Base-by-base conservation (phyloP, 305 asterid species). In the Solanum hybrid region DNA sequence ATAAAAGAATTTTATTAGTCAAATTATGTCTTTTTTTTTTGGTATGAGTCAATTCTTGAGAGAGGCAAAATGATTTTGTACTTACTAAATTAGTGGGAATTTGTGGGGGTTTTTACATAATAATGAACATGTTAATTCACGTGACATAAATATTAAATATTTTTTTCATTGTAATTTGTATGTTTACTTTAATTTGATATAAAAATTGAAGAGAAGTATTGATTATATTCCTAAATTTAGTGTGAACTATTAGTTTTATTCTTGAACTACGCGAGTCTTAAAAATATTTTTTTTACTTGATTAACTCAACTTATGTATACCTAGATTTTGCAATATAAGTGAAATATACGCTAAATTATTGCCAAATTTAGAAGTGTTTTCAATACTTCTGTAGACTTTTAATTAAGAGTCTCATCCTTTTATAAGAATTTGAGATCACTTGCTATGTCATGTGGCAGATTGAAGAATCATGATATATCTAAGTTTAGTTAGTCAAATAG, bases 331-430 rank as follows among this genome's bases (percentile, higher is more conserved):
- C 4, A 16, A 16, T 51, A 57, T 1, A 8, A 57, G 2, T 57
- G 8, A 57, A 57, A 57, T 57, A 18, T 6, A 57, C 0, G 1
- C 4, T 57, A 57, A 18, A 16, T 57, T 57, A 1, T 57, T 57
- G 4, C 2, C 9, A 57, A 57, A 6, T 57, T 18, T 57, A 57
- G 69, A 57, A 3, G 69, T 18, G 4, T 57, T 42, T 42, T 57
- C 0, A 3, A 18, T 0, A 57, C 1, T 16, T 6, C 0, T 6
- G 0, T 16, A 0, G 67, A 5, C 0, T 2, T 51, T 18, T 18
- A 0, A 18, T 18, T 18, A 57, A 18, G 4, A 57, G 4, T 6
- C 0, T 18, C n/a, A 7, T 57, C 0, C 0, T 18, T 18, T 6
- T 57, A 18, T 0, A 57, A 57, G 4, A 18, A 0, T 18, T 6